These are phyloP conservation scores for Selenicereus undatus DNA, from an alignment of 148 eudicot species.

Conservation along the genomic window DNA sequence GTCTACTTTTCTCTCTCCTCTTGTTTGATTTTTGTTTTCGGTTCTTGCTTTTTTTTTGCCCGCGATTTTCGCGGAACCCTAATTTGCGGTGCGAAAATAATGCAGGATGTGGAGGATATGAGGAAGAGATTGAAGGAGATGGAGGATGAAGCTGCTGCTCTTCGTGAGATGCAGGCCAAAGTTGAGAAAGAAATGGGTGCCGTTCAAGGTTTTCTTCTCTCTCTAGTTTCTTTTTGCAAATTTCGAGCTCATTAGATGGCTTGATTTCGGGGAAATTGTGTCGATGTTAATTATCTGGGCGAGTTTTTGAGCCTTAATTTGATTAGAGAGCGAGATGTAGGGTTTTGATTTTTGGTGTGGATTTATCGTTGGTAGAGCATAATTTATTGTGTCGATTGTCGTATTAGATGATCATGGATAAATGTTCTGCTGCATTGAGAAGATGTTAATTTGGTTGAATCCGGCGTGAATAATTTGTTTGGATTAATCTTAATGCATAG, in stretches of 20 bases:
- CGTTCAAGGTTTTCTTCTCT: conserved; percentile 41
- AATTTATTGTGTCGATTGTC: neutral
- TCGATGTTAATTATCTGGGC: neutral
- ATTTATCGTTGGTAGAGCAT: neutral
- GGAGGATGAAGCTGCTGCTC: conserved; percentile 68
- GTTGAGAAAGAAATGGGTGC: conserved; percentile 66
- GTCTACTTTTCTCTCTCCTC: conserved; percentile 19
- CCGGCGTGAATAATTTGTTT: neutral
- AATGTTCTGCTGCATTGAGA: neutral
- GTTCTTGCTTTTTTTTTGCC: neutral
- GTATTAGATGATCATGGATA: conserved; percentile 1
- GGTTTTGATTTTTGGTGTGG: neutral
- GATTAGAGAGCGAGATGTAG: neutral
- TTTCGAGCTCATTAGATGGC: neutral
- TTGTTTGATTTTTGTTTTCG: neutral
- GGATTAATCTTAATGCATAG: neutral
- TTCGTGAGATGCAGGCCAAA: conserved; percentile 68
- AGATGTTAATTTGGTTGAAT: neutral
- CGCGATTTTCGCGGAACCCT: conserved; percentile 18
- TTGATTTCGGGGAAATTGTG: neutral
- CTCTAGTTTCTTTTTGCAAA: neutral
- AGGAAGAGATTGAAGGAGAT: conserved; percentile 58
- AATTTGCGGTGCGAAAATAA: neutral
- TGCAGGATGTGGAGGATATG: conserved; percentile 57
- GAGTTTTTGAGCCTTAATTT: neutral